These are phyloP conservation scores for Podospora sp. DNA, from an alignment of 495 filamentous ascomycete species.

Conservation along the genomic window DNA sequence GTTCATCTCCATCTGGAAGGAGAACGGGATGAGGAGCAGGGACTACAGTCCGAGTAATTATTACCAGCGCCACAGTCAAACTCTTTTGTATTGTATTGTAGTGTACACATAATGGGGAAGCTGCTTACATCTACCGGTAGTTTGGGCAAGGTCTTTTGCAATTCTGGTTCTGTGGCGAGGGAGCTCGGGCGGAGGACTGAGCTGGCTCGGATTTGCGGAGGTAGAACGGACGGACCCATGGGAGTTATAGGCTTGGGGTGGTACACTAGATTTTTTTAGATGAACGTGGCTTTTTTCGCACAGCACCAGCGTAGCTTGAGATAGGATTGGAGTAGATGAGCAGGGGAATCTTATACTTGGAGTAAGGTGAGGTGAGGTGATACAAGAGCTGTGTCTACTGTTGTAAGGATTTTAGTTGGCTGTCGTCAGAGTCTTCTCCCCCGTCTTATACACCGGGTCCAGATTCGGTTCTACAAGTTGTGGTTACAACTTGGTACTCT, in stretches of 20 bases:
- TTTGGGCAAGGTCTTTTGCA: not conserved
- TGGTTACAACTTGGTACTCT: not conserved
- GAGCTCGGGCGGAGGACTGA: not conserved
- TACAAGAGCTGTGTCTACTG: too few species aligned
- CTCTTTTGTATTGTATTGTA: not conserved
- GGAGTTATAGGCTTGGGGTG: not conserved
- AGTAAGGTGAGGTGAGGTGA: too few species aligned
- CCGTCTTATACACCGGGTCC: too few species aligned
- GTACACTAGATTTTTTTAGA: too few species aligned
- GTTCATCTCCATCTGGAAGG: not conserved
- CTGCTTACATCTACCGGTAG: not conserved
- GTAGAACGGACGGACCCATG: not conserved
- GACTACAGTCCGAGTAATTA: not conserved
- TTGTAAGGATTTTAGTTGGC: too few species aligned
- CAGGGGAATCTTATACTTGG: too few species aligned
- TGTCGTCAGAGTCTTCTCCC: too few species aligned
- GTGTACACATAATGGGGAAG: not conserved
- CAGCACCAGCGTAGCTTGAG: too few species aligned
- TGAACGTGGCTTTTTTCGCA: too few species aligned
- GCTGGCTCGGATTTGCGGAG: not conserved
- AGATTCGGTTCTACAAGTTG: too few species aligned
- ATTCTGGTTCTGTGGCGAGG: not conserved
- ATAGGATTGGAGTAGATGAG: too few species aligned
- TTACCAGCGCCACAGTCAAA: not conserved
- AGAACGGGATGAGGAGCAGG: not conserved